phyloP scores from a whole-genome alignment of 345 rosid species.

The Moricandia arvensis region DNA sequence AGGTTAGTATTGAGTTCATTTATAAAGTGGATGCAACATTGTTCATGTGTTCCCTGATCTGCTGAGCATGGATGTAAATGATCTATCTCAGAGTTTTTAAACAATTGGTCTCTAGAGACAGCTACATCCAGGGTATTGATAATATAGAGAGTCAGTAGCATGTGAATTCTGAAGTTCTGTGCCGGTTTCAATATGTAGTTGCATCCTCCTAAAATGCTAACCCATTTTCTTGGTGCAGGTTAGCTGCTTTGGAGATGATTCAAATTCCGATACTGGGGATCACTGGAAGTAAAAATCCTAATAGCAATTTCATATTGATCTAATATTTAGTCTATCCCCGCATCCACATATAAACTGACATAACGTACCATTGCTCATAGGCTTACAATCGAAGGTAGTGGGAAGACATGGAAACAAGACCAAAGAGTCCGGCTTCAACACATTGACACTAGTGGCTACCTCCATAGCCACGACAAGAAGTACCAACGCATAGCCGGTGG shows the following conservation, averaged over 20 bases:
- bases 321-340: not conserved
- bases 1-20: slow-evolving; percentile 50
- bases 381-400: slow-evolving; percentile 86
- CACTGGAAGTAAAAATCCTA: slow-evolving; percentile 70
- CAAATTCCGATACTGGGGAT: slow-evolving; percentile 95
- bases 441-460: slow-evolving; percentile 88
- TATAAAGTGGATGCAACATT: not conserved
- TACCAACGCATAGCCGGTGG: slow-evolving; percentile 96
- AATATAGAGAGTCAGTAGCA: not conserved
- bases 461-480: slow-evolving; percentile 97
- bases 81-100: not conserved
- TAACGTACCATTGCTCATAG: slow-evolving; percentile 38
- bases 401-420: slow-evolving; percentile 93
- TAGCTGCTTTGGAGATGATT: slow-evolving; percentile 95
- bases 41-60: not conserved
- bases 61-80: not conserved
- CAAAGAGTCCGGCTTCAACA: slow-evolving; percentile 92
- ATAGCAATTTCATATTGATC: slow-evolving; percentile 14
- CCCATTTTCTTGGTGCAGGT: slow-evolving; percentile 46
- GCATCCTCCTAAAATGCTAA: not conserved
- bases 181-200: not conserved
- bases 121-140: not conserved
- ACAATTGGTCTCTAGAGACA: not conserved
- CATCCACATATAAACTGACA: slow-evolving; percentile 14
- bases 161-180: slow-evolving; percentile 2